Conservation (phyloP, 2,329 filamentous ascomycete genomes). For the Tolypocladium pustulatum region DNA sequence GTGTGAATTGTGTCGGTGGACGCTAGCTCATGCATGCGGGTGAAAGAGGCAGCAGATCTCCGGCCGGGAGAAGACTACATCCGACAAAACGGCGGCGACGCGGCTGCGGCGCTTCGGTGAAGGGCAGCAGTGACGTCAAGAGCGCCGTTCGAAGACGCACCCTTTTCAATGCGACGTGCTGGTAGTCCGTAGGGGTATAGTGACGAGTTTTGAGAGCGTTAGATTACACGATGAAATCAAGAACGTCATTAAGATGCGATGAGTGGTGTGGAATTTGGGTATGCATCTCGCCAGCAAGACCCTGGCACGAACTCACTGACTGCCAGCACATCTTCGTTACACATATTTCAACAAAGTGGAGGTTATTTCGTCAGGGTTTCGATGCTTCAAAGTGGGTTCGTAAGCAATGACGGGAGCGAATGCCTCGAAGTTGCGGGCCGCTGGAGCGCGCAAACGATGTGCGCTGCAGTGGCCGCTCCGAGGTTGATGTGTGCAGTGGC, state of each 20-base stretch:
- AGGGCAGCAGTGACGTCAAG: neutral
- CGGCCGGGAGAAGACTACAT: neutral
- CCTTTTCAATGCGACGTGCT: neutral
- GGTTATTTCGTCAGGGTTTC: neutral
- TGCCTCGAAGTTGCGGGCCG: neutral
- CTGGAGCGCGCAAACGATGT: neutral
- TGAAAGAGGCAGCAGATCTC: neutral
- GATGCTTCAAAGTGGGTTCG: neutral
- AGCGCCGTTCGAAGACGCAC: neutral
- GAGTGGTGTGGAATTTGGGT: too few species aligned
- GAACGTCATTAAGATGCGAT: too few species aligned
- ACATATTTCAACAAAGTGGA: neutral
- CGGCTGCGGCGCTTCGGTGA: neutral
- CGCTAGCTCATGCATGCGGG: neutral
- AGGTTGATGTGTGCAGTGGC: neutral
- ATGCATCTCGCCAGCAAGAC: too few species aligned
- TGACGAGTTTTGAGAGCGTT: too few species aligned
- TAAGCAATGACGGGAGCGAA: neutral
- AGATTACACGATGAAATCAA: too few species aligned
- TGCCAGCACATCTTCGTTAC: neutral
- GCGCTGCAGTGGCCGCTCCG: neutral
- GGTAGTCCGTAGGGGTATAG: neutral
- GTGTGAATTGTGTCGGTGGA: neutral
- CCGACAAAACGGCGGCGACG: neutral
- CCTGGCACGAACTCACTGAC: too few species aligned